These are phyloP conservation scores for Chrysopogon serrulatus DNA, from an alignment of 176 grass and related monocot species.

Conservation along the genomic window DNA sequence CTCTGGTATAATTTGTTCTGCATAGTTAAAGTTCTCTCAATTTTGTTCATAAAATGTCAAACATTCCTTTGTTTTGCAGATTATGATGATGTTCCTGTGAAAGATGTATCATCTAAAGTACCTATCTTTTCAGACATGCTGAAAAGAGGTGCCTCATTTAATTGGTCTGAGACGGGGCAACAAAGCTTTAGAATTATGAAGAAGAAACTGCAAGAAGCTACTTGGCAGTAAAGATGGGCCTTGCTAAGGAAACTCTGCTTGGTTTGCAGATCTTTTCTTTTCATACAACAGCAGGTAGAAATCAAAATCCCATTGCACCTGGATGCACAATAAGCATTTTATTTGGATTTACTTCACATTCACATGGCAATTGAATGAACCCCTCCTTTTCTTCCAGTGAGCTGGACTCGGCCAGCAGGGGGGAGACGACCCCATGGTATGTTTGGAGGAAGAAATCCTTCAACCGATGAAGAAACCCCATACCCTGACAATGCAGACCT, in stretches of 20 bases:
- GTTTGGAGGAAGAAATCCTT: not conserved
- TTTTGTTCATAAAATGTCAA: slow-evolving; percentile 1
- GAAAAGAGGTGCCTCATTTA: slow-evolving; percentile 53
- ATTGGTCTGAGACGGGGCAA: slow-evolving; percentile 74
- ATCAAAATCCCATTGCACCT: not conserved
- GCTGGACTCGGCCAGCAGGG: not conserved
- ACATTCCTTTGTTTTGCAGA: slow-evolving; percentile 50
- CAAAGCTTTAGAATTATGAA: slow-evolving; percentile 65
- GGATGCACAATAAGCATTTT: not conserved
- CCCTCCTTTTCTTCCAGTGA: not conserved
- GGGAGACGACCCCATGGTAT: not conserved
- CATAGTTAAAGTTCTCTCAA: not conserved
- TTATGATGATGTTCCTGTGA: slow-evolving; percentile 64
- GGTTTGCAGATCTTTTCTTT: slow-evolving; percentile 18
- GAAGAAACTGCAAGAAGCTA: slow-evolving; percentile 74
- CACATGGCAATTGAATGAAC: not conserved
- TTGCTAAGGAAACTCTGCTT: slow-evolving; percentile 19
- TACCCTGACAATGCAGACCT: too few relatives aligned
- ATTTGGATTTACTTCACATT: slow-evolving; percentile 1
- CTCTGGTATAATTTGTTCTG: not conserved
- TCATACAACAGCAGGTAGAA: not conserved
- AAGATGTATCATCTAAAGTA: slow-evolving; percentile 30
- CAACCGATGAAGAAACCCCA: too few relatives aligned
- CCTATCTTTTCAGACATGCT: slow-evolving; percentile 64
- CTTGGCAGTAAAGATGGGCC: slow-evolving; percentile 47